Percentiles rank a stretch among this genome's conserved stretches.
These are phyloP conservation scores for Saturnispora besseyi DNA, from an alignment of 805 yeast species.

Conservation along the genomic window DNA sequence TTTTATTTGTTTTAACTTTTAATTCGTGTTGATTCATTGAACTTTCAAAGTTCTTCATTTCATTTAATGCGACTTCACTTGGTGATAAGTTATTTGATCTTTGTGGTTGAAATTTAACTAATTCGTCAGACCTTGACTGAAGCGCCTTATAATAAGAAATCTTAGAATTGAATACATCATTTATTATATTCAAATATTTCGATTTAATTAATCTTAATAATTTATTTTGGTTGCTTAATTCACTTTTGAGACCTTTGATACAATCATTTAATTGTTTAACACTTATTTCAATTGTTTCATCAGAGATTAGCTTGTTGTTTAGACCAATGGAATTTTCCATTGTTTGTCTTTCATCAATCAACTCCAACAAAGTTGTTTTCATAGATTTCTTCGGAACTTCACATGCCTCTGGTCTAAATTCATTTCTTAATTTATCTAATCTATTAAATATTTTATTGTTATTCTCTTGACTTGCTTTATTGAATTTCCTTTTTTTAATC, in stretches of 20 bases:
- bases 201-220: slow-evolving; percentile 33
- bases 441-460: background rate
- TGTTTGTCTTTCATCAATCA: slow-evolving; percentile 15
- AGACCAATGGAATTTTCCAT: background rate
- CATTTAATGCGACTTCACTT: slow-evolving; percentile 15
- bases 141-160: slow-evolving; percentile 76
- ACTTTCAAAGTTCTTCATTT: slow-evolving; percentile 10
- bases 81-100: slow-evolving; percentile 15
- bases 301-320: background rate
- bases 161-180: slow-evolving; percentile 68
- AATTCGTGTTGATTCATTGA: slow-evolving; percentile 17
- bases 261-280: slow-evolving; percentile 1
- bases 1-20: slow-evolving; percentile 19
- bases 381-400: slow-evolving; percentile 25
- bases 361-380: slow-evolving; percentile 17
- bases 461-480: background rate
- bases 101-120: slow-evolving; percentile 39
- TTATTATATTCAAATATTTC: slow-evolving; percentile 42
- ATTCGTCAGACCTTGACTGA: slow-evolving; percentile 80
- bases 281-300: slow-evolving; percentile 1
- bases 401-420: slow-evolving; percentile 26
- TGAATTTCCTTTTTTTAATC: slow-evolving; percentile 2
- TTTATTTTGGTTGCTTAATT: slow-evolving; percentile 37
- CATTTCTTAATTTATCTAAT: slow-evolving; percentile 22
- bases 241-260: slow-evolving; percentile 18